These are phyloP conservation scores for Ceratocystis harringtonii DNA, from an alignment of 2,329 filamentous ascomycete species.

Conservation along the genomic window DNA sequence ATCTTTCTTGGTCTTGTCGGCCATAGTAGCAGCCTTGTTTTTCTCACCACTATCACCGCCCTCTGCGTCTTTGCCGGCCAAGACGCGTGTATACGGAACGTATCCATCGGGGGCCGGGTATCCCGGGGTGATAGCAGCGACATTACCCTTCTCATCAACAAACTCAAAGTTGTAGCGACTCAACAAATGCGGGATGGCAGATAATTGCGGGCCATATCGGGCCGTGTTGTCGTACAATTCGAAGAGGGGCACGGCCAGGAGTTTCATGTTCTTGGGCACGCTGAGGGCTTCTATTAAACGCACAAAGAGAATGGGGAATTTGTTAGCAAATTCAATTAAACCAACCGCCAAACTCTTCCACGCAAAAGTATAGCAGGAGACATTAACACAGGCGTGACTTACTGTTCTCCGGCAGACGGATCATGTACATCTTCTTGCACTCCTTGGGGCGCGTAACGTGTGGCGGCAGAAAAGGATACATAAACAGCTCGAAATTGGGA, in stretches of 20 bases:
- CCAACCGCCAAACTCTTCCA: neutral
- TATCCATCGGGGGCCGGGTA: slow-evolving; percentile 39
- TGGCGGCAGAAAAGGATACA: slow-evolving; percentile 95
- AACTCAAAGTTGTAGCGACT: slow-evolving; percentile 97
- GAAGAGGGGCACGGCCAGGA: slow-evolving; percentile 89
- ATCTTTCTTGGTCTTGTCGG: neutral
- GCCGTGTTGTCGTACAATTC: slow-evolving; percentile 97
- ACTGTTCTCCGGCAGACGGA: slow-evolving; percentile 87
- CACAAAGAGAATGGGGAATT: neutral
- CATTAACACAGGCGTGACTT: slow-evolving; percentile 24
- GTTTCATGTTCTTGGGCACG: slow-evolving; percentile 99
- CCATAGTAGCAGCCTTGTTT: neutral
- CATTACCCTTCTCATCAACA: slow-evolving; percentile 79
- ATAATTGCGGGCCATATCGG: slow-evolving; percentile 87
- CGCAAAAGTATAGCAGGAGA: neutral
- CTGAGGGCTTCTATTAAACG: slow-evolving; percentile 67
- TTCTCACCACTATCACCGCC: slow-evolving; percentile 25
- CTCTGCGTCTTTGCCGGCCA: slow-evolving; percentile 41
- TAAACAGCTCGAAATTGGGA: slow-evolving; percentile 98
- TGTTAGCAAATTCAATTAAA: slow-evolving; percentile 19
- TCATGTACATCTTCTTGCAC: slow-evolving; percentile 98
- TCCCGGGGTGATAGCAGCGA: slow-evolving; percentile 73
- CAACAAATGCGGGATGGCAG: slow-evolving; percentile 86
- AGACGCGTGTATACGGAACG: slow-evolving; percentile 48
- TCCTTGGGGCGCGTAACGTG: slow-evolving; percentile 96